Percentiles rank a stretch among this genome's conserved stretches.
These are phyloP conservation scores for Verticillium albo-atrum DNA, from an alignment of 2,329 filamentous ascomycete species.

Conservation along the genomic window DNA sequence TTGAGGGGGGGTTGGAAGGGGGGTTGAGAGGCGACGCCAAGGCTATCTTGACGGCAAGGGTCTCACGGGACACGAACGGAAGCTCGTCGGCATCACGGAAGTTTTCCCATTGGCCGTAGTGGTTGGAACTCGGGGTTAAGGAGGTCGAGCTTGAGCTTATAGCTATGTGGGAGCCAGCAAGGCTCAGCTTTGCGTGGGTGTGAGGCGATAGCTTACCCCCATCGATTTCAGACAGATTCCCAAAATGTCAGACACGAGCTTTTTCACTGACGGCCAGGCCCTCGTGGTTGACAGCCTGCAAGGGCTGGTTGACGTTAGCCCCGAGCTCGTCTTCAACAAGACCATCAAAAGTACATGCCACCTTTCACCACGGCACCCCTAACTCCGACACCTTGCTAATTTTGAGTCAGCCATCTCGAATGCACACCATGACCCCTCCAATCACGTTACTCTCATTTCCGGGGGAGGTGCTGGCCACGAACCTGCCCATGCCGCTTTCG, in stretches of 20 bases:
- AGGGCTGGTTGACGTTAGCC: not conserved
- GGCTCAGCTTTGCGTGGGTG: not conserved
- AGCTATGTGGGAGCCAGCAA: not conserved
- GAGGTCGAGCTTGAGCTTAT: not conserved
- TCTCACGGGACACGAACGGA: not conserved
- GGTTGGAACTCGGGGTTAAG: not conserved
- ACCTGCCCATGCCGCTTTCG: constrained; percentile 58
- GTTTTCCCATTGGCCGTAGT: not conserved
- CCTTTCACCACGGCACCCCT: not conserved
- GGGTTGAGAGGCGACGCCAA: not conserved
- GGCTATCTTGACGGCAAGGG: not conserved
- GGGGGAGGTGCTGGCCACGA: constrained; percentile 56
- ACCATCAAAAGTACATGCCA: not conserved
- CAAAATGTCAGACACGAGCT: not conserved
- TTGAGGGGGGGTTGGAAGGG: not conserved
- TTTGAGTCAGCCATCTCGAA: not conserved
- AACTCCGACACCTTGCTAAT: not conserved
- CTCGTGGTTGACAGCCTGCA: not conserved
- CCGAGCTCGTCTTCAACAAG: not conserved
- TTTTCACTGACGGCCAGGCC: not conserved
- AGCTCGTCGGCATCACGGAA: not conserved
- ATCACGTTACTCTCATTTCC: not conserved
- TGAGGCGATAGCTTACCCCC: not conserved
- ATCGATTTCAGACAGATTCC: not conserved
- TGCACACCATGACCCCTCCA: not conserved